phyloP scores from a whole-genome alignment of 495 filamentous ascomycete genomes.

The Extremus antarcticus region DNA sequence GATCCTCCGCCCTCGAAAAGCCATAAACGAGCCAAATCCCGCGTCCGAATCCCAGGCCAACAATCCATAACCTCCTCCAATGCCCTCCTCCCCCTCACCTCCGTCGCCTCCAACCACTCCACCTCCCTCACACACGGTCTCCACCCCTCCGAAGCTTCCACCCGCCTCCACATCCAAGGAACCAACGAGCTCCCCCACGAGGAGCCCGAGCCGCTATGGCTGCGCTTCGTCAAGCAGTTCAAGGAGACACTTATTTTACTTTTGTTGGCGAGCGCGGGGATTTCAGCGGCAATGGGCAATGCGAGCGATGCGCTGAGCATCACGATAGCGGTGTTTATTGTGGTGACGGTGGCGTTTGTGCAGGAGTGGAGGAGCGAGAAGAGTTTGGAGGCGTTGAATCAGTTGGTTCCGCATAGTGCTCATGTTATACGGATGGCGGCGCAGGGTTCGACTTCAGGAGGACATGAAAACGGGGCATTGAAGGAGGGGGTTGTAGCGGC shows the following conservation, averaged over 20 bases:
- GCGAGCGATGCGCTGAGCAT: conserved; percentile 95
- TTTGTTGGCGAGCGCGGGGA: conserved; percentile 78
- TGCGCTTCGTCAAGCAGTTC: conserved; percentile 93
- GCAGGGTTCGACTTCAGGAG: conserved; percentile 12
- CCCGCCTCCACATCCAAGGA: conserved; percentile 68
- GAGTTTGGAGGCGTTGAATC: conserved; percentile 87
- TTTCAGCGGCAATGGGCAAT: conserved; percentile 89
- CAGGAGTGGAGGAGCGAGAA: conserved; percentile 98
- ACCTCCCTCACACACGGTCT: conserved; percentile 79
- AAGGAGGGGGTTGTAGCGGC: conserved; percentile 36
- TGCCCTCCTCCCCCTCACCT: conserved; percentile 54
- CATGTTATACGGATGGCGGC: conserved; percentile 58
- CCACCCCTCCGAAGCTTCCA: conserved; percentile 64
- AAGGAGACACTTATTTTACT: conserved; percentile 81
- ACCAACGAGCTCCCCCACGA: conserved; percentile 92
- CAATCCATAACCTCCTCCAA: conserved; percentile 51
- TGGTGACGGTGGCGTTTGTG: conserved; percentile 90
- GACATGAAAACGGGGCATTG: conserved; percentile 22
- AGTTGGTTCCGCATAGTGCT: conserved; percentile 86
- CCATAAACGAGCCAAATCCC: conserved; percentile 7
- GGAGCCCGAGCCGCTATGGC: conserved; percentile 84
- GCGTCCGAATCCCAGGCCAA: conserved; percentile 13
- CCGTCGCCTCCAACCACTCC: conserved; percentile 65
- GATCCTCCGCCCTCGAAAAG: not conserved
- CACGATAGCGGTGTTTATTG: conserved; percentile 86